phyloP scores from a whole-genome alignment of 768 basidiomycete species.

The Lepiota brunneoincarnata region DNA sequence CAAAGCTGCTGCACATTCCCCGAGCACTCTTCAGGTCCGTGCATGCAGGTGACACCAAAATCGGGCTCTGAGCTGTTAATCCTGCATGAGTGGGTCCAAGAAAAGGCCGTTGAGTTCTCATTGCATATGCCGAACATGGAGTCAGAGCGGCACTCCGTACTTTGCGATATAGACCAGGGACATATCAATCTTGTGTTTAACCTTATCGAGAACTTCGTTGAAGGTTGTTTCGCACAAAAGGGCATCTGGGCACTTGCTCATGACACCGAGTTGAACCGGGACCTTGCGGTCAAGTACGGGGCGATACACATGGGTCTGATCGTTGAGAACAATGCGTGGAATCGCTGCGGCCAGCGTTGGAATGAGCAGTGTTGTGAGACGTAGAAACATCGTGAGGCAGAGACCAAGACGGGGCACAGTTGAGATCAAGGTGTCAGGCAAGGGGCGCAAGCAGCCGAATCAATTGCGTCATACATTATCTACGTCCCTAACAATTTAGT shows the following conservation, averaged over 20 bases:
- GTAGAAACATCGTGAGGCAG: constrained; percentile 5
- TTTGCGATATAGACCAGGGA: constrained; percentile 70
- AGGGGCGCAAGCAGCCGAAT: constrained; percentile 1
- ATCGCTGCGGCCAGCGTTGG: constrained; percentile 9
- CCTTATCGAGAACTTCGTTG: constrained; percentile 63
- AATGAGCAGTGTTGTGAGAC: constrained; percentile 1
- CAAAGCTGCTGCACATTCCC: constrained; percentile 92
- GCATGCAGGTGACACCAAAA: constrained; percentile 81
- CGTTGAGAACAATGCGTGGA: constrained; percentile 7
- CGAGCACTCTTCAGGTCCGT: constrained; percentile 78
- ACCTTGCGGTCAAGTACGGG: constrained; percentile 33
- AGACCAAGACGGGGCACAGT: not conserved
- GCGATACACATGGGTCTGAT: constrained; percentile 11
- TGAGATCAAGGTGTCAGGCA: not conserved
- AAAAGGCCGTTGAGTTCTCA: not conserved
- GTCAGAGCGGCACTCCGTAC: constrained; percentile 40
- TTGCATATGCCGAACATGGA: not conserved
- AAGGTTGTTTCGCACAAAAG: constrained; percentile 77
- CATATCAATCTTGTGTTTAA: constrained; percentile 63
- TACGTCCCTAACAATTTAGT: too few relatives aligned
- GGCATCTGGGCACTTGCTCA: constrained; percentile 76
- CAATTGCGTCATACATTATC: constrained; percentile 26
- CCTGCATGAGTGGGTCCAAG: constrained; percentile 31
- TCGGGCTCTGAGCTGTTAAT: constrained; percentile 59
- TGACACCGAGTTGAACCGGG: constrained; percentile 48